phyloP scores from a whole-genome alignment of 768 basidiomycete genomes.

The Tephrocybe rancida region DNA sequence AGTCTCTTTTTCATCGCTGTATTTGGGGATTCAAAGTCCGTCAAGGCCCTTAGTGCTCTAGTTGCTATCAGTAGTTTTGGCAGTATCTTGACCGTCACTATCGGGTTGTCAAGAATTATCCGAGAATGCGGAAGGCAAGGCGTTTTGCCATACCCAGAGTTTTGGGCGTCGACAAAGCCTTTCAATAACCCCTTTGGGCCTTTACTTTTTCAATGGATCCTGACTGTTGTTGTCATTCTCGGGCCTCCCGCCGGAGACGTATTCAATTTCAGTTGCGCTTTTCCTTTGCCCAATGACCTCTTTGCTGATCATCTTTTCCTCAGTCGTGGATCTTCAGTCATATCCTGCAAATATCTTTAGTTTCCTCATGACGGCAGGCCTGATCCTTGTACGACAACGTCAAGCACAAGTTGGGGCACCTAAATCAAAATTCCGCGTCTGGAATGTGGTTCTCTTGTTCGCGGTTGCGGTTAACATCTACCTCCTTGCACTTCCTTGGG shows the following conservation, averaged over 20 bases:
- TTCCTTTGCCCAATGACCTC: background rate
- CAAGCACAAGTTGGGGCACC: constrained; percentile 32
- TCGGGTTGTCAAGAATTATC: constrained; percentile 41
- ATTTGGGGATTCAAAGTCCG: constrained; percentile 40
- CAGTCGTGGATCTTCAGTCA: constrained; percentile 41
- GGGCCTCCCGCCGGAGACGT: constrained; percentile 45
- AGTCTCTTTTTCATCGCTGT: constrained; percentile 53
- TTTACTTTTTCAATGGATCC: constrained; percentile 44
- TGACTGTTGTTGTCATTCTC: constrained; percentile 51
- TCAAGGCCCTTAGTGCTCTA: constrained; percentile 37
- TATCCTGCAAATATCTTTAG: constrained; percentile 39
- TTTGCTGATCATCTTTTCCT: background rate
- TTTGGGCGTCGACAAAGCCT: constrained; percentile 53
- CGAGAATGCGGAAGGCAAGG: constrained; percentile 53
- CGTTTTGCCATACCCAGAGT: constrained; percentile 50
- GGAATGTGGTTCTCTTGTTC: constrained; percentile 38
- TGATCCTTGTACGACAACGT: constrained; percentile 37
- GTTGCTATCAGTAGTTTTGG: constrained; percentile 44
- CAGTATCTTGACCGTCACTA: constrained; percentile 32
- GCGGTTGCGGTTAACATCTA: constrained; percentile 38
- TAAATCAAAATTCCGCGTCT: constrained; percentile 34
- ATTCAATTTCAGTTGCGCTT: constrained; percentile 41
- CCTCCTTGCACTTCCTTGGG: constrained; percentile 42
- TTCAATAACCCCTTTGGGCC: constrained; percentile 54
- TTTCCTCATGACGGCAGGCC: constrained; percentile 35